Evolutionary conservation across 2,329 filamentous ascomycete species (phyloP).

Genomic region (Arachnopeziza araneosa): DNA sequence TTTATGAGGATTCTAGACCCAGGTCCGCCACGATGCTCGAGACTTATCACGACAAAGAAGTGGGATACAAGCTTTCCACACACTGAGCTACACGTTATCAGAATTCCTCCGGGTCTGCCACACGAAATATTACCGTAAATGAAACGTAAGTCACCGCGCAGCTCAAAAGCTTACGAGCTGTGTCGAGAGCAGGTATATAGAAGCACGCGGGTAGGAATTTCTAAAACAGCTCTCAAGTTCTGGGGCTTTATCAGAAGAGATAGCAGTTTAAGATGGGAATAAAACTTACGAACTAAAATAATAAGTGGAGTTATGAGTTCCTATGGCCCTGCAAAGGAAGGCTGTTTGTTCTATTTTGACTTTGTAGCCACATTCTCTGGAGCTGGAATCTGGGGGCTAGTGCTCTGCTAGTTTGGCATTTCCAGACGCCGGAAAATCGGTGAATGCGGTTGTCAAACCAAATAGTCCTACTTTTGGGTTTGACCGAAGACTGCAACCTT

Average conservation of each 20-base stretch:
- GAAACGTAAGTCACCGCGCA: too few species aligned
- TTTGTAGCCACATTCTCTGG: too few species aligned
- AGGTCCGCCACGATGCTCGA: slow-evolving; percentile 62
- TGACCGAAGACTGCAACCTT: not conserved
- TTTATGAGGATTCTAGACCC: slow-evolving; percentile 58
- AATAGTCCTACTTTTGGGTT: not conserved
- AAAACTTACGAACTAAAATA: slow-evolving; percentile 62
- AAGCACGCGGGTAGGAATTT: too few species aligned
- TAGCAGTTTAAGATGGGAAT: too few species aligned
- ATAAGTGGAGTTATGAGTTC: slow-evolving; percentile 53
- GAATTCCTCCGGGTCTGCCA: slow-evolving; percentile 48
- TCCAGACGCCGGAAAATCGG: slow-evolving; percentile 20
- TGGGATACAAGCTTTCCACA: slow-evolving; percentile 54
- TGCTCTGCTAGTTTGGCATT: slow-evolving; percentile 53
- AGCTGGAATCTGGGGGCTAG: slow-evolving; percentile 40
- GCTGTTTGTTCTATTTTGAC: too few species aligned
- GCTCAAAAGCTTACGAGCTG: too few species aligned
- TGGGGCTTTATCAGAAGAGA: too few species aligned
- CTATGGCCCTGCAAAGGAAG: slow-evolving; percentile 24
- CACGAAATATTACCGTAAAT: too few species aligned
- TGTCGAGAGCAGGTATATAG: too few species aligned
- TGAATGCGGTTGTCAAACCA: not conserved
- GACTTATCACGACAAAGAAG: slow-evolving; percentile 57
- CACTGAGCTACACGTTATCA: not conserved
- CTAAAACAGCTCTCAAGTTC: too few species aligned